Evolutionary conservation across 495 filamentous ascomycete species (phyloP).

Genomic region (Tuber umbilicatum): DNA sequence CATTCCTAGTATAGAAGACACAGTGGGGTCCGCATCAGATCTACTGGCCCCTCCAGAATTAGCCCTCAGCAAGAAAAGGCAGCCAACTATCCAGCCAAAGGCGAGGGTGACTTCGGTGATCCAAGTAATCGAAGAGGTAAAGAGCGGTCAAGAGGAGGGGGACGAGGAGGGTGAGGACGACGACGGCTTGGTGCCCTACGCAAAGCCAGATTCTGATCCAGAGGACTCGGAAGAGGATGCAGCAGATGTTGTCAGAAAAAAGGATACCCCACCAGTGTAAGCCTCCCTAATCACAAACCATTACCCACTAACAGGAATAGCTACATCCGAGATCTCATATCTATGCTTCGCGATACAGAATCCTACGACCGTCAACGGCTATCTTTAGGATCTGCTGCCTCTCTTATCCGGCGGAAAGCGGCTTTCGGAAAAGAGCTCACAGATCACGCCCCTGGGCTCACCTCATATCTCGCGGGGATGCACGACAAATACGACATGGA

Average conservation of each 20-base stretch:
- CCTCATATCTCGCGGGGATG: conserved; percentile 65
- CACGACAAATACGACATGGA: conserved; percentile 72
- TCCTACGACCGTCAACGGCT: conserved; percentile 77
- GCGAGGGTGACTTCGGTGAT: conserved; percentile 45
- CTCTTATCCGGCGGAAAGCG: conserved; percentile 79
- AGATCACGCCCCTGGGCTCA: conserved; percentile 76
- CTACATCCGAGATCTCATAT: conserved; percentile 81
- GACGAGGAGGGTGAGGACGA: conserved; percentile 53
- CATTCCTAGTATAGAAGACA: conserved; percentile 58
- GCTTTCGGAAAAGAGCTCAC: conserved; percentile 75
- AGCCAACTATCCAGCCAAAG: conserved; percentile 53
- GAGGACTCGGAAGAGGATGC: conserved; percentile 91
- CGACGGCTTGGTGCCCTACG: conserved; percentile 72
- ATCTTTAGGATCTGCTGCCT: conserved; percentile 65
- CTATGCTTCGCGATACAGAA: conserved; percentile 70
- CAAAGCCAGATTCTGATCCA: conserved; percentile 85
- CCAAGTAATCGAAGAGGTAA: conserved; percentile 54
- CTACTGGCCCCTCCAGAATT: conserved; percentile 42
- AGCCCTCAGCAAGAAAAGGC: conserved; percentile 20
- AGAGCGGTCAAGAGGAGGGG: conserved; percentile 47
- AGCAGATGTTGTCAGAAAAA: conserved; percentile 72
- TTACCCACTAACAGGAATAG: conserved; percentile 43
- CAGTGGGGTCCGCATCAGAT: conserved; percentile 54
- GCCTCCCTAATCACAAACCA: conserved; percentile 29
- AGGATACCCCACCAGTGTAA: conserved; percentile 75